Conservation (phyloP, 495 filamentous ascomycete species). For the Hyaloscypha hepaticicola region DNA sequence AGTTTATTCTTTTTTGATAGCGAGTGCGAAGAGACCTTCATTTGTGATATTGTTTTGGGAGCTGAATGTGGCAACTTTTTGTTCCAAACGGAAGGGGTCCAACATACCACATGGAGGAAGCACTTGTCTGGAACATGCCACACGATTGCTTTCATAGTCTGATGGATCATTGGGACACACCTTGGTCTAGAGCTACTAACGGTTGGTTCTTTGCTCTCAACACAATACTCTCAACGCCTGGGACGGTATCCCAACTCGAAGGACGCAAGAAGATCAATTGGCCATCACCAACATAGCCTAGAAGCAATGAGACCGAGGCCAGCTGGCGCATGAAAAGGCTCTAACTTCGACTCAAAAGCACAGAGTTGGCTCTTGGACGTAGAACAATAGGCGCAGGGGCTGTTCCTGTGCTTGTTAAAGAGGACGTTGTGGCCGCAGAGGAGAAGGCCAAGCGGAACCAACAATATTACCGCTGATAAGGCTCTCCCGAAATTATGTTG, state of each 20-base stretch:
- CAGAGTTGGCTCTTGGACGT: constrained; percentile 18
- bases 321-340: not conserved
- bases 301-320: constrained; percentile 10
- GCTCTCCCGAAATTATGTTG: constrained; percentile 16
- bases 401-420: not conserved
- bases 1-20: constrained; percentile 42
- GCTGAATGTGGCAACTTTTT: not conserved
- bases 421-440: not conserved
- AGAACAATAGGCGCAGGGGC: constrained; percentile 20
- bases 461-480: not conserved
- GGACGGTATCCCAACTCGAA: constrained; percentile 49
- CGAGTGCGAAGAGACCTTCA: constrained; percentile 25
- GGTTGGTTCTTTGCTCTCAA: constrained; percentile 47
- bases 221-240: constrained; percentile 46
- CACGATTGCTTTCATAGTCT: constrained; percentile 10
- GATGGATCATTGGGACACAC: constrained; percentile 9
- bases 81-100: not conserved
- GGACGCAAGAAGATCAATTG: constrained; percentile 51
- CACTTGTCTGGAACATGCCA: constrained; percentile 10
- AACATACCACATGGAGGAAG: constrained; percentile 21
- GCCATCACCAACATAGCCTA: constrained; percentile 55
- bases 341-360: not conserved
- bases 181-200: constrained; percentile 39
- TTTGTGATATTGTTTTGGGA: constrained; percentile 10
- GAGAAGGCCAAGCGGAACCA: constrained; percentile 5